Evolutionary conservation across 768 basidiomycete species (phyloP).

Genomic region (Hypsizygus marmoreus): DNA sequence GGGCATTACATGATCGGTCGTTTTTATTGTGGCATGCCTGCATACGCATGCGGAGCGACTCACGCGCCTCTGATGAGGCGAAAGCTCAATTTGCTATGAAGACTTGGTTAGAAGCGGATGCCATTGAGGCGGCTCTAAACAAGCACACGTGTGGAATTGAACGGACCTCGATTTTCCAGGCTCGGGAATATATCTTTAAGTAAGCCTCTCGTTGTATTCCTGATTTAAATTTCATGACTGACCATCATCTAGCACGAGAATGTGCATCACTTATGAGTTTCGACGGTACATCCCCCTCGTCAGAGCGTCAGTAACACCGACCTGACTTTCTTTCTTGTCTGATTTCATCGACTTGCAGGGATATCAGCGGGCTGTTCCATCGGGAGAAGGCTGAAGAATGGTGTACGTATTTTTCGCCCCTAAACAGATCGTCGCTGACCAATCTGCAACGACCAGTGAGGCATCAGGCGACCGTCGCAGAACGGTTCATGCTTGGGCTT

Average conservation of each 20-base stretch:
- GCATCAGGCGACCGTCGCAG: constrained; percentile 61
- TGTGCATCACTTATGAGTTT: constrained; percentile 72
- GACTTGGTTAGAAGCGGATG: constrained; percentile 72
- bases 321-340: not conserved
- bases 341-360: constrained; percentile 26
- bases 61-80: constrained; percentile 42
- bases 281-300: constrained; percentile 63
- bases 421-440: constrained; percentile 3
- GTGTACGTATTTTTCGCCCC: constrained; percentile 44
- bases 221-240: constrained; percentile 5
- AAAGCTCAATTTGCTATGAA: constrained; percentile 64
- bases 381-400: constrained; percentile 65
- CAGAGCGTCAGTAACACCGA: constrained; percentile 43
- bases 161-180: constrained; percentile 66
- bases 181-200: constrained; percentile 79
- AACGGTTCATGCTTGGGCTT: constrained; percentile 60
- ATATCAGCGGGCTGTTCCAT: constrained; percentile 48
- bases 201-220: constrained; percentile 34
- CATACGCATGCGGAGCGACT: constrained; percentile 55
- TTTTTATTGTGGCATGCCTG: constrained; percentile 78
- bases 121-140: constrained; percentile 62
- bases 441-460: constrained; percentile 40
- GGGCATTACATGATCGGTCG: constrained; percentile 72
- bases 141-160: constrained; percentile 69
- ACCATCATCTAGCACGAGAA: constrained; percentile 52